Evolutionary conservation across 169 alveolate genomes (phyloP).

Genomic region (Plasmodium gaboni): DNA sequence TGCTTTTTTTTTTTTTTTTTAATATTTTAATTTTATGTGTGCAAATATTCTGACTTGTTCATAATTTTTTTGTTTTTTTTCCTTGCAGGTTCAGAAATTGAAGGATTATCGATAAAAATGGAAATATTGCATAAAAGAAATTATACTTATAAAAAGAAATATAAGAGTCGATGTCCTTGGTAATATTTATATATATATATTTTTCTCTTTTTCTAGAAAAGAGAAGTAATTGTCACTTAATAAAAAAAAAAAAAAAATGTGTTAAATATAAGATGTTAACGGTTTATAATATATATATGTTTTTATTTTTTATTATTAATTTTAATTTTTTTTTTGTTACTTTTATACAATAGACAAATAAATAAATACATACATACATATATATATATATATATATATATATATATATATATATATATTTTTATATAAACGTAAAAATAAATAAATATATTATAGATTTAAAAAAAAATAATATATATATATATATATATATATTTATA

Average conservation of each 20-base stretch:
- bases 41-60: conserved; percentile 16
- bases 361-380: neutral
- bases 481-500: neutral
- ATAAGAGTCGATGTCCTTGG: conserved; percentile 75
- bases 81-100: conserved; percentile 65
- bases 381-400: neutral
- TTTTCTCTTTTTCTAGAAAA: neutral
- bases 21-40: conserved; percentile 8
- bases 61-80: neutral
- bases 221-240: neutral
- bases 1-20: neutral
- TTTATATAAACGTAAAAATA: neutral
- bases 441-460: neutral
- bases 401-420: neutral
- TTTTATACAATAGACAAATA: neutral
- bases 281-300: too few relatives aligned
- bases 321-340: too few relatives aligned
- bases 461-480: neutral
- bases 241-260: neutral
- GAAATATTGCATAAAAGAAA: conserved; percentile 55
- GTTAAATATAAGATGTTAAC: neutral
- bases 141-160: conserved; percentile 50
- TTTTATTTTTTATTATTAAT: too few relatives aligned
- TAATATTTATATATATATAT: neutral
- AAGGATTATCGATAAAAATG: conserved; percentile 65